phyloP scores from a whole-genome alignment of 345 rosid species.

The Gossypium australe region DNA sequence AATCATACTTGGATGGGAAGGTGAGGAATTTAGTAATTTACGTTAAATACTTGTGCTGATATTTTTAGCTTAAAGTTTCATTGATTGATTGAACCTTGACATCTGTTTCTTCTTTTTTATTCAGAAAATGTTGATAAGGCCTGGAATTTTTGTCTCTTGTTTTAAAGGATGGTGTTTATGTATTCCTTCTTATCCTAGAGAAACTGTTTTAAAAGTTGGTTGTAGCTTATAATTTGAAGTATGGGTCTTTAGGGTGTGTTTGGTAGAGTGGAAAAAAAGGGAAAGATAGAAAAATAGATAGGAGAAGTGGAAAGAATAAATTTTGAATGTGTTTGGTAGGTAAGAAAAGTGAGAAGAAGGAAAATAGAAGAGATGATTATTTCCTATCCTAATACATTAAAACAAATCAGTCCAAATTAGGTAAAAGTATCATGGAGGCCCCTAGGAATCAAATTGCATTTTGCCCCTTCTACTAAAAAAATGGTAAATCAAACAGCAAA shows the following conservation, averaged over 20 bases:
- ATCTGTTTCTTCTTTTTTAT: background rate
- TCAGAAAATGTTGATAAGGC: background rate
- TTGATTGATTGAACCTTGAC: background rate
- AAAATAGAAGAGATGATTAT: too few species aligned
- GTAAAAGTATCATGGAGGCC: too few species aligned
- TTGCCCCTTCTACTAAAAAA: too few species aligned
- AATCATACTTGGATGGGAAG: slow-evolving; percentile 67
- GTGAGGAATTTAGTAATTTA: slow-evolving; percentile 26
- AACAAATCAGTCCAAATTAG: too few species aligned
- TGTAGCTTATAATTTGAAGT: background rate
- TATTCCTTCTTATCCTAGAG: slow-evolving; percentile 1
- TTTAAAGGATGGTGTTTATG: background rate
- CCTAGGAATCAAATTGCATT: too few species aligned
- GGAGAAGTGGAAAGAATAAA: too few species aligned
- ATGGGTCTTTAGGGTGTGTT: background rate
- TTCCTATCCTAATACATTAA: too few species aligned
- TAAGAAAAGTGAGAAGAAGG: too few species aligned
- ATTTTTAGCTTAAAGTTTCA: background rate
- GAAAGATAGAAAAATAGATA: too few species aligned
- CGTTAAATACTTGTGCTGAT: background rate
- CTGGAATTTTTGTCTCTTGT: background rate
- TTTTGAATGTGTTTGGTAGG: too few species aligned
- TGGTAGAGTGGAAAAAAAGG: background rate
- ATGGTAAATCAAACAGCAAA: too few species aligned
- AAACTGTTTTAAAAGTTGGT: background rate